phyloP scores from a whole-genome alignment of 169 alveolate species.

The Sarcocystis neurona region DNA sequence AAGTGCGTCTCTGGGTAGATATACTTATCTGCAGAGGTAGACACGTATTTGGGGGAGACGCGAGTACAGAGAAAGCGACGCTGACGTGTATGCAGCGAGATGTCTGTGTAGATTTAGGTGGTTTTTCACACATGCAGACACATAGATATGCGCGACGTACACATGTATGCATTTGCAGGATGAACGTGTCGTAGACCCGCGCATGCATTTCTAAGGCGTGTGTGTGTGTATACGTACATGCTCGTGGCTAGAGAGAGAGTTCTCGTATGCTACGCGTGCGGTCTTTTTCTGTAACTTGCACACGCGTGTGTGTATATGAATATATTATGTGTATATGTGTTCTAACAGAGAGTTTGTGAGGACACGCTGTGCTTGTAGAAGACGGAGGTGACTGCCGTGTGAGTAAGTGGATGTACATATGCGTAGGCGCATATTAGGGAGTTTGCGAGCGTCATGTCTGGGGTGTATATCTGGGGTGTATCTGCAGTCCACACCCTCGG shows the following conservation, averaged over 20 bases:
- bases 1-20: neutral
- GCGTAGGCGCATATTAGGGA: neutral
- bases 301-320: neutral
- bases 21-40: no score
- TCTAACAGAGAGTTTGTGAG: neutral
- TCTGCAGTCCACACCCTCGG: conserved; percentile 86
- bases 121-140: neutral
- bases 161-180: no score
- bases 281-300: neutral
- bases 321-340: no score
- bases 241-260: neutral
- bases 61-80: no score
- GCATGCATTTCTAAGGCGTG: neutral
- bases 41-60: no score
- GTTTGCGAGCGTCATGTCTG: neutral
- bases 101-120: no score
- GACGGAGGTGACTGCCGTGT: neutral
- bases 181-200: neutral
- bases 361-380: neutral
- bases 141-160: neutral
- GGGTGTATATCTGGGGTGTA: neutral
- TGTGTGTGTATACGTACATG: neutral
- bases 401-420: neutral
- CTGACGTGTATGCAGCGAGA: no score
- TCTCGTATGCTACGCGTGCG: neutral